A percentile compares a stretch with the other conserved stretches of the same genome.
These are phyloP conservation scores for Clitocybe nebularis DNA, from an alignment of 1,284 basidiomycete species.

Conservation along the genomic window DNA sequence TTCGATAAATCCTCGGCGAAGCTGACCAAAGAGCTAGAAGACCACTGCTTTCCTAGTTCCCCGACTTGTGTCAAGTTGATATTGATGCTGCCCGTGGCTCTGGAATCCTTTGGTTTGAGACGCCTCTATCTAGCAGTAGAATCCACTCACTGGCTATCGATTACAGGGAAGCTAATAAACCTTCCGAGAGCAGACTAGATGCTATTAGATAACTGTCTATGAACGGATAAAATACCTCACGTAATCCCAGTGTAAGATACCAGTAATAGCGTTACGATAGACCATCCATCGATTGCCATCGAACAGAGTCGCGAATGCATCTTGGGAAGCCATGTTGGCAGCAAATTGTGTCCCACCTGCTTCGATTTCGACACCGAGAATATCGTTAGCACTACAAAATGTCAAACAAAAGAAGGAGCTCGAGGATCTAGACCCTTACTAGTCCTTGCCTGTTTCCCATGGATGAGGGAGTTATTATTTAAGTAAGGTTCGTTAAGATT, in stretches of 20 bases:
- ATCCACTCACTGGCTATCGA: constrained; percentile 40
- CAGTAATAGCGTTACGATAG: constrained; percentile 48
- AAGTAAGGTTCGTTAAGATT: constrained; percentile 4
- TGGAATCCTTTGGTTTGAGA: constrained; percentile 17
- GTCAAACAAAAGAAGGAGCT: not conserved
- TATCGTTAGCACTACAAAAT: constrained; percentile 41
- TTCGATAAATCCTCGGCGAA: constrained; percentile 37
- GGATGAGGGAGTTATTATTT: no score
- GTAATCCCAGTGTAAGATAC: constrained; percentile 59
- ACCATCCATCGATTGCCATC: constrained; percentile 61
- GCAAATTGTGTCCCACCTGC: constrained; percentile 53
- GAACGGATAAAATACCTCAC: constrained; percentile 30
- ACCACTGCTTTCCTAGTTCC: constrained; percentile 50
- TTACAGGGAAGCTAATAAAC: constrained; percentile 55
- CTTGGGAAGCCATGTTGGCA: constrained; percentile 32
- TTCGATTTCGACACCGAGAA: constrained; percentile 46
- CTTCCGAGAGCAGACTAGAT: constrained; percentile 52
- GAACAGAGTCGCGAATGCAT: constrained; percentile 46
- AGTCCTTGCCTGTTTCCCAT: constrained; percentile 55
- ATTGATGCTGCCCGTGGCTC: constrained; percentile 53
- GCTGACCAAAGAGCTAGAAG: constrained; percentile 37
- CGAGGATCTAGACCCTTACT: constrained; percentile 30
- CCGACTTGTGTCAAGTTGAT: constrained; percentile 51
- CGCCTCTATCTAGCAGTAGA: not conserved
- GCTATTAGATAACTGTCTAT: not conserved